Base-by-base conservation (phyloP, 106 monocot species). In the Dendrobium catenatum region DNA sequence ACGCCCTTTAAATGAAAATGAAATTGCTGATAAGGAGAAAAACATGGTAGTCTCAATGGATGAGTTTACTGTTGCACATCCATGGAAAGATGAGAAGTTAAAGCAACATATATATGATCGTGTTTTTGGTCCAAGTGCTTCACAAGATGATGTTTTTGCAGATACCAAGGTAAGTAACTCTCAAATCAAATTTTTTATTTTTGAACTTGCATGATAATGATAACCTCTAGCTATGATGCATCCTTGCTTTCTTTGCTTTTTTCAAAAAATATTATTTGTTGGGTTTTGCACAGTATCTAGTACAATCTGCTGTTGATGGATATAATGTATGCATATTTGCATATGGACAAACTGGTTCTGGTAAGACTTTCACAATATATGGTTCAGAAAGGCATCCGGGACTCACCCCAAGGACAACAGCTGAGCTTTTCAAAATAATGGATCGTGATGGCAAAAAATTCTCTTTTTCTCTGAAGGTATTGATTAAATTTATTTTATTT, bases 271-370 rank as follows among this genome's bases (percentile, higher is more conserved):
- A 42, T n/a, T 74, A 16, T 31, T 80, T 82, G 6, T 56, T 73
- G 16, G 67, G 77, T 73, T 9, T 79, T 37, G 55, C 88, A 86
- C 91, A 99, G 99, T 99, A 99, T 84, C 81, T 99, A 51, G 91
- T 99, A 55, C 99, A 95, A 85, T 99, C 99, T 46, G 95, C 99
- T 40, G 82, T 95, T 77, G 99, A 95, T 85, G 99, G 99, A 56
- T 99, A 95, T 80, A 99, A 99, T 91, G 99, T 99, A 22, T 99
- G 95, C 67, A 93, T 99, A 79, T 99, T 99, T 89, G 99, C 99
- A 29, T 99, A 99, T 88, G 99, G 99, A 6, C 99, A 95, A 93
- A 99, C 99, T 79, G 95, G 99, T 80, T 99, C 99, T 55, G 95
- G 99, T 13, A 99, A 99, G 78, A 99, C 99, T 78, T 99, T 93